These are phyloP conservation scores for Endogone sp. DNA, from an alignment of 192 early-diverging fungal species.

Conservation along the genomic window DNA sequence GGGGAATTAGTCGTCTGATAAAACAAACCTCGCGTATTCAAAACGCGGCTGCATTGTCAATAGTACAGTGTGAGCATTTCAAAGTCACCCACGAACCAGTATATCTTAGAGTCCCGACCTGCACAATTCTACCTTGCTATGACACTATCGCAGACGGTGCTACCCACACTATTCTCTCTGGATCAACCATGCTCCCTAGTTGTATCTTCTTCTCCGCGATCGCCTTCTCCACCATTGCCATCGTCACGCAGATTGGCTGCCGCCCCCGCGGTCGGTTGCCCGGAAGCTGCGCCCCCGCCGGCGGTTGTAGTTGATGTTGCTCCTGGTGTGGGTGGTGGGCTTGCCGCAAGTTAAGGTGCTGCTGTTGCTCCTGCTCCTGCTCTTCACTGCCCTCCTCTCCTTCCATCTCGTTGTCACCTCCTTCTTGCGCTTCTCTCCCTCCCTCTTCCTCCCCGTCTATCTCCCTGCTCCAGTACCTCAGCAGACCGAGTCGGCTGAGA, in stretches of 20 bases:
- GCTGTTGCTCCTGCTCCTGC: background rate
- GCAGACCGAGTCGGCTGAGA: slow-evolving; percentile 6
- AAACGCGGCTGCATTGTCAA: no score
- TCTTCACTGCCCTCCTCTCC: background rate
- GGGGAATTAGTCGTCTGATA: no score
- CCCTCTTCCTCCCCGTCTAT: no score
- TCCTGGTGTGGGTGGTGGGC: background rate
- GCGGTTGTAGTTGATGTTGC: background rate
- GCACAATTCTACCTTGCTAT: no score
- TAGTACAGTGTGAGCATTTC: no score
- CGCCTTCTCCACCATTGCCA: background rate
- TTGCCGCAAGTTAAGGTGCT: background rate
- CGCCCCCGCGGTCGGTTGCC: background rate
- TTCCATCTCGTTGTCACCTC: background rate
- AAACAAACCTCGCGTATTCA: no score
- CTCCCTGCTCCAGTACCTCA: slow-evolving; percentile 7
- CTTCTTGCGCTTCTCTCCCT: no score
- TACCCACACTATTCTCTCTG: background rate
- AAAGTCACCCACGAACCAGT: no score
- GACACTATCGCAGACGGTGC: background rate
- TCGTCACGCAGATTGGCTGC: background rate
- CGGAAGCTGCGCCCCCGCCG: background rate
- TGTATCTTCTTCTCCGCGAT: background rate
- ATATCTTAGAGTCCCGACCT: no score
- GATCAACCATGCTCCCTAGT: background rate